Evolutionary conservation across 2,329 filamentous ascomycete genomes (phyloP), one percentile per base, ranked within the genome.

Genomic region (Cytospora piceicola): DNA sequence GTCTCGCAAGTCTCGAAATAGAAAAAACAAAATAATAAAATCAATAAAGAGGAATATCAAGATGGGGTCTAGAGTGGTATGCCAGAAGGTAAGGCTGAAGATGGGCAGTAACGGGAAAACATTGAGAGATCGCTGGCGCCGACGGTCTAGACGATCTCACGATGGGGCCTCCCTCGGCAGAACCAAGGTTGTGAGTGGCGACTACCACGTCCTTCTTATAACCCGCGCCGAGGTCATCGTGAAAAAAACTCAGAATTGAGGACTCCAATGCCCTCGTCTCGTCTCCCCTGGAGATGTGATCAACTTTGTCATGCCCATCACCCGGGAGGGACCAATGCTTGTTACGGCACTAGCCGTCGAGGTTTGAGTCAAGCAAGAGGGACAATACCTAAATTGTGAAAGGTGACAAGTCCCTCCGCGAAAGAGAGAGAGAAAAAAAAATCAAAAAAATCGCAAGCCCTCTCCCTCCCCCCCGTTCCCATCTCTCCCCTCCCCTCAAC

Each of bases 31-130:
- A 54, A 58, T 52, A 34, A 62, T 7, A 51, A 59, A 64, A 55
- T 55, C 66, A 67, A 67, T 67, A 67, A 55, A 62, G 56, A 67
- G 29, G 27, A 51, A 60, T 64, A 60, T 46, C 62, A 57, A 56
- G 51, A 60, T 64, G 62, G 65, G 60, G 59, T 58, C 57, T 60
- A 54, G 63, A 67, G 65, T 63, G 49, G 56, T 63, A 46, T 63
- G 52, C 61, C 66, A 63, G 66, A 65, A 65, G 56, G 61, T 29
- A 65, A 67, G 66, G 66, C 63, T 67, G 66, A 65, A 34, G 59
- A 56, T 46, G 53, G 46, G 39, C 62, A 64, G 51, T 27, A 61
- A 61, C n/a, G 54, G 53, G 61, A 39, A 34, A 62, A 55, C 65
- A 65, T 67, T 67, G 66, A 53, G 39, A 63, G 32, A 58, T 63